phyloP scores from a whole-genome alignment of 2,329 filamentous ascomycete genomes.

The Chaetomium globosum region DNA sequence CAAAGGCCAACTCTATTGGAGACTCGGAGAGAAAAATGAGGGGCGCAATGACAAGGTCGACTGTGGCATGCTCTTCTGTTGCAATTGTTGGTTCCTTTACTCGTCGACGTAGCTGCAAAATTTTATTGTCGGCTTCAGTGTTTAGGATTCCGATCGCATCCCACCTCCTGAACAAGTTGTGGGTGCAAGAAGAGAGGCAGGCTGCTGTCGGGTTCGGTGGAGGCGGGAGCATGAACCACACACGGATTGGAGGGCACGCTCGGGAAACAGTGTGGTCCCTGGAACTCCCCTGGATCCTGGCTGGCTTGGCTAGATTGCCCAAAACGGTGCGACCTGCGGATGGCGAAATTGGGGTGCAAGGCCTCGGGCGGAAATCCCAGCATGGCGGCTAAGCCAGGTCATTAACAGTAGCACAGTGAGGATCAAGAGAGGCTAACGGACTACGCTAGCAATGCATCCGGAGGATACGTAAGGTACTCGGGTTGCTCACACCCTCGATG shows the following conservation, averaged over 20 bases:
- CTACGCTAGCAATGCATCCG: not conserved
- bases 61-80: slow-evolving; percentile 34
- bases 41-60: slow-evolving; percentile 32
- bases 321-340: slow-evolving; percentile 34
- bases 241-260: slow-evolving; percentile 10
- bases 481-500: slow-evolving; percentile 27
- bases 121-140: slow-evolving; percentile 16
- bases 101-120: slow-evolving; percentile 13
- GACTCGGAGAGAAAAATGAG: slow-evolving; percentile 30
- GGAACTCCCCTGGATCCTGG: slow-evolving; percentile 19
- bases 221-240: slow-evolving; percentile 27
- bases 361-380: slow-evolving; percentile 11
- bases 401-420: slow-evolving; percentile 29
- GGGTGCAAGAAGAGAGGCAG: slow-evolving; percentile 8
- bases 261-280: slow-evolving; percentile 17
- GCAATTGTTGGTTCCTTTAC: slow-evolving; percentile 29
- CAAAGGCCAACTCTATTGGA: slow-evolving; percentile 31
- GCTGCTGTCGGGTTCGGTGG: slow-evolving; percentile 6
- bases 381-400: not conserved
- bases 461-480: slow-evolving; percentile 20
- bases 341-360: slow-evolving; percentile 36
- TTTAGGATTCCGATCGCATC: slow-evolving; percentile 24
- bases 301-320: slow-evolving; percentile 30
- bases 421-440: not conserved
- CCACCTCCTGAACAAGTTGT: slow-evolving; percentile 13